Percentiles rank a stretch among this genome's conserved stretches.
Evolutionary conservation across 2,329 filamentous ascomycete species (phyloP).

Genomic region (Apiospora hydei): DNA sequence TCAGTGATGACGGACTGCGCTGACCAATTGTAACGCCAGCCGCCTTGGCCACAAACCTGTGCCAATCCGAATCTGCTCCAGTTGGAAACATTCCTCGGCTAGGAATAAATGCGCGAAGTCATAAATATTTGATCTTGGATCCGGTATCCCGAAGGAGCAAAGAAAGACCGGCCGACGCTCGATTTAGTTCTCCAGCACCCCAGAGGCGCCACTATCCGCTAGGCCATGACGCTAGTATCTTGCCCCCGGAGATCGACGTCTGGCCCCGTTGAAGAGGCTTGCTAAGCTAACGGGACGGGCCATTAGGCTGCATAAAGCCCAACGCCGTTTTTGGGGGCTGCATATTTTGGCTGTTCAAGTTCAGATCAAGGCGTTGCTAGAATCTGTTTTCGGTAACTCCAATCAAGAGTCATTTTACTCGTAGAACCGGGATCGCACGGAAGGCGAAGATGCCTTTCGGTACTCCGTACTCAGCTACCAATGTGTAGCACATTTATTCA

Average conservation of each 20-base stretch:
- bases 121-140: background rate
- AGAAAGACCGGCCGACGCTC: background rate
- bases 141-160: background rate
- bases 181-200: accelerated
- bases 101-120: too few species aligned
- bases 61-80: too few species aligned
- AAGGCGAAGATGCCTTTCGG: too few species aligned
- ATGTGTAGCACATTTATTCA: background rate
- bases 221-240: background rate
- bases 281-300: constrained; percentile 3
- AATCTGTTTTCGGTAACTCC: background rate
- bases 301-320: background rate
- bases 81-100: too few species aligned
- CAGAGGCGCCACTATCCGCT: background rate
- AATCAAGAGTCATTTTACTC: too few species aligned
- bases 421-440: too few species aligned
- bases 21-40: too few species aligned
- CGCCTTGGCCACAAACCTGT: too few species aligned
- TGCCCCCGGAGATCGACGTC: background rate
- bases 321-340: background rate
- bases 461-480: too few species aligned
- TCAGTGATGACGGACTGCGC: too few species aligned
- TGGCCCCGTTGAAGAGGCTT: background rate
- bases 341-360: background rate
- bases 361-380: background rate